Evolutionary conservation across 306 rosid genomes (phyloP).

Genomic region (Geum urbanum): DNA sequence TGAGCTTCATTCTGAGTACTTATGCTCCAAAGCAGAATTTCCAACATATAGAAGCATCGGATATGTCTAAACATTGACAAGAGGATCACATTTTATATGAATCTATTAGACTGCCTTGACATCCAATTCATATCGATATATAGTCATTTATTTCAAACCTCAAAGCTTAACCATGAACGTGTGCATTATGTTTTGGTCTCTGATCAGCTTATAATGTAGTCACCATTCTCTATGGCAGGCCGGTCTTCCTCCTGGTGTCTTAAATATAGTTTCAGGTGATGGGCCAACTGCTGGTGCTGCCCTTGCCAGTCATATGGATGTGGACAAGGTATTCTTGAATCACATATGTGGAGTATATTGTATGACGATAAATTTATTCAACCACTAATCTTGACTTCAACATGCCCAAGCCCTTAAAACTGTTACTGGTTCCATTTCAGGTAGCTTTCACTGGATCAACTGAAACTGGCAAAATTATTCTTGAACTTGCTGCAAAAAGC

Average conservation of each 20-base stretch:
- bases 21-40: background rate
- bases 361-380: background rate
- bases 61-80: background rate
- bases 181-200: background rate
- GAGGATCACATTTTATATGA: background rate
- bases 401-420: background rate
- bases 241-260: conserved; percentile 93
- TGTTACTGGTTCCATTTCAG: conserved; percentile 36
- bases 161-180: background rate
- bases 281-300: conserved; percentile 92
- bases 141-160: background rate
- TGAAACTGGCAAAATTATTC: conserved; percentile 61
- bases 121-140: background rate
- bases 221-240: conserved; percentile 47
- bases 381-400: conserved; percentile 7
- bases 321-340: conserved; percentile 69
- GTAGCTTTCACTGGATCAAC: conserved; percentile 94
- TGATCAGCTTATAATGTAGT: conserved; percentile 16
- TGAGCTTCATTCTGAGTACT: background rate
- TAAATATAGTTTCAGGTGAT: conserved; percentile 76
- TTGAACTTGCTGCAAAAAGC: conserved; percentile 77
- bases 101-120: background rate
- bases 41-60: background rate
- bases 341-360: background rate
- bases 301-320: conserved; percentile 91